Evolutionary conservation across 352 stramenopile genomes (phyloP).

Genomic region (Peronospora belbahrii): DNA sequence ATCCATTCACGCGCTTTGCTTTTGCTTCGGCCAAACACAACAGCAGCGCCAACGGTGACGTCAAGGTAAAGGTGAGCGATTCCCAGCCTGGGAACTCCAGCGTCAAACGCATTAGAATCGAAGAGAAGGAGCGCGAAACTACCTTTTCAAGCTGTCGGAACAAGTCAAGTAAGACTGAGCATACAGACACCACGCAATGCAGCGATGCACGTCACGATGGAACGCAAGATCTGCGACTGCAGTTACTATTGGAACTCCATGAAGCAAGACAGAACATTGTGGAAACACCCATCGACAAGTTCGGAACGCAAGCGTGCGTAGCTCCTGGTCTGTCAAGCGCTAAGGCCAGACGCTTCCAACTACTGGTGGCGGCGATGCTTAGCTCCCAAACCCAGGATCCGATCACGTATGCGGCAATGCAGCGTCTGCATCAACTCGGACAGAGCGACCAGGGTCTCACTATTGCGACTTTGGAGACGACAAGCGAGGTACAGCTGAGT

Average conservation of each 20-base stretch:
- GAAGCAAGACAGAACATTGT: constrained; percentile 27
- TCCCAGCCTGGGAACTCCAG: neutral
- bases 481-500: constrained; percentile 30
- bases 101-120: constrained; percentile 16
- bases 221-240: constrained; percentile 16
- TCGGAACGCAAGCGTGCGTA: constrained; percentile 61
- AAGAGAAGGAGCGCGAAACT: constrained; percentile 1
- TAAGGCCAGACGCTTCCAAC: constrained; percentile 47
- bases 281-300: constrained; percentile 52
- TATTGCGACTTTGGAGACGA: constrained; percentile 28
- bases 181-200: constrained; percentile 3
- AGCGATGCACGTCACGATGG: neutral
- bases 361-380: constrained; percentile 52
- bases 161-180: constrained; percentile 11
- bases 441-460: constrained; percentile 37
- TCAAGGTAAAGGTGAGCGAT: constrained; percentile 7
- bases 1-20: constrained; percentile 64
- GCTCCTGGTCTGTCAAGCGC: constrained; percentile 13
- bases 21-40: constrained; percentile 17
- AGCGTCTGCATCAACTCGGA: constrained; percentile 42
- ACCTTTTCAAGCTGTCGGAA: neutral
- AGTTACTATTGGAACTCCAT: constrained; percentile 35
- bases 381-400: constrained; percentile 70
- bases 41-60: constrained; percentile 5
- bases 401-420: constrained; percentile 65